phyloP scores from a whole-genome alignment of 2,329 filamentous ascomycete genomes.

The Emmonsiellopsis sp. region DNA sequence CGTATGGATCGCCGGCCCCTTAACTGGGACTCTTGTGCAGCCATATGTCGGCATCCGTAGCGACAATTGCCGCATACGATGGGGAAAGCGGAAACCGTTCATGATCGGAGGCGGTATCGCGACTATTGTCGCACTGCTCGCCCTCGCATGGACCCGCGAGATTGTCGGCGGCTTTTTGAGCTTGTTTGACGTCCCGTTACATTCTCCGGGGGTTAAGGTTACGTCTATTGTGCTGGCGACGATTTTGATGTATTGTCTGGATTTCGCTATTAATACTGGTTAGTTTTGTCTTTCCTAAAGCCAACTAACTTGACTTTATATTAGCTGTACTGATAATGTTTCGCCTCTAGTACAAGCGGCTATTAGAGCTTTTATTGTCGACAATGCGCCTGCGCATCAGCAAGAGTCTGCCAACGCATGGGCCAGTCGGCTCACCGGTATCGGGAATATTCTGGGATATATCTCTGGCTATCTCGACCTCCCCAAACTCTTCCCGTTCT shows the following conservation, averaged over 20 bases:
- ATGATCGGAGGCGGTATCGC: slow-evolving; percentile 63
- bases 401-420: slow-evolving; percentile 91
- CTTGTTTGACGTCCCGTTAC: slow-evolving; percentile 61
- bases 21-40: slow-evolving; percentile 71
- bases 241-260: slow-evolving; percentile 77
- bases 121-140: slow-evolving; percentile 59
- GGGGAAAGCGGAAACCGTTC: slow-evolving; percentile 75
- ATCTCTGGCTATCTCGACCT: slow-evolving; percentile 78
- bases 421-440: slow-evolving; percentile 75
- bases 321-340: neutral
- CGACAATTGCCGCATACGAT: slow-evolving; percentile 63
- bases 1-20: slow-evolving; percentile 75
- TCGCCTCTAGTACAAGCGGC: slow-evolving; percentile 65
- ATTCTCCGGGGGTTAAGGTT: slow-evolving; percentile 55
- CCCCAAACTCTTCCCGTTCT: slow-evolving; percentile 63
- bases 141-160: slow-evolving; percentile 65
- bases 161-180: slow-evolving; percentile 59
- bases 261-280: slow-evolving; percentile 92
- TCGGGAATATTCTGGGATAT: slow-evolving; percentile 88
- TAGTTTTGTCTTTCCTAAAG: slow-evolving; percentile 19
- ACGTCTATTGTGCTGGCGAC: slow-evolving; percentile 71
- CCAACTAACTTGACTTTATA: neutral
- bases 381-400: slow-evolving; percentile 84
- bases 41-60: slow-evolving; percentile 75
- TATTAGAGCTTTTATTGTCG: slow-evolving; percentile 85